Evolutionary conservation across 352 stramenopile species (phyloP).

Genomic region (Globisporangium sylvaticum): DNA sequence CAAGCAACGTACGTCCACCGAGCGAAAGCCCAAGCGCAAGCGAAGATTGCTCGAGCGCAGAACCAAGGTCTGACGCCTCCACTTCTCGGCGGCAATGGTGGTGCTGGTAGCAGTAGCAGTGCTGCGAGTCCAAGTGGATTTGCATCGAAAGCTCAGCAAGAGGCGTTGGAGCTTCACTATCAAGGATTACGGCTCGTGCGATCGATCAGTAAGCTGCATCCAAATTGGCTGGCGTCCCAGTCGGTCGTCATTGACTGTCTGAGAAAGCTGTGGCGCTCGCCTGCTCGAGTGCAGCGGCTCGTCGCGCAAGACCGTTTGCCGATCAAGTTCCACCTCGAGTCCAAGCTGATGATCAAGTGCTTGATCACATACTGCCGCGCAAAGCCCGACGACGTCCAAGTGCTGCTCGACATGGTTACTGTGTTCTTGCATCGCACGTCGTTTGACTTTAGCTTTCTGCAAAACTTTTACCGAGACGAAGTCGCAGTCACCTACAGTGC

Average conservation of each 20-base stretch:
- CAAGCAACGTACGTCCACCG: constrained; percentile 85
- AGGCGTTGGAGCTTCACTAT: constrained; percentile 93
- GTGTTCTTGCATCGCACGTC: constrained; percentile 93
- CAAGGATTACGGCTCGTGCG: constrained; percentile 92
- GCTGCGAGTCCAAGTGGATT: constrained; percentile 33
- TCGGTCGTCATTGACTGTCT: constrained; percentile 91
- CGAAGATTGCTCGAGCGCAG: constrained; percentile 80
- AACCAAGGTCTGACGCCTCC: constrained; percentile 46
- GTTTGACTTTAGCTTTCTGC: constrained; percentile 94
- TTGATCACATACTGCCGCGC: constrained; percentile 92
- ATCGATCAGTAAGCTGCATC: constrained; percentile 89
- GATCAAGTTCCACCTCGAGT: constrained; percentile 94
- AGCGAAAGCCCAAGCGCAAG: constrained; percentile 83
- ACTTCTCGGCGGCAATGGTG: constrained; percentile 20
- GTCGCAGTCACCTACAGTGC: constrained; percentile 64
- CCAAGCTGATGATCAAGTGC: constrained; percentile 92
- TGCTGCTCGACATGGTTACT: constrained; percentile 94
- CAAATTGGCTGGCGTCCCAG: constrained; percentile 82
- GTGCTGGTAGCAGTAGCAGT: constrained; percentile 10
- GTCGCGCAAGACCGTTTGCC: constrained; percentile 68
- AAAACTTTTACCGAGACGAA: constrained; percentile 85
- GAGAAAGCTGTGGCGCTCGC: constrained; percentile 93
- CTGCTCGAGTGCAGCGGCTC: constrained; percentile 71
- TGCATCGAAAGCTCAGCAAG: constrained; percentile 71
- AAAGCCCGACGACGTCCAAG: constrained; percentile 92